Base-by-base conservation (phyloP, 768 basidiomycete genomes). In the Hypholoma sublateritium region DNA sequence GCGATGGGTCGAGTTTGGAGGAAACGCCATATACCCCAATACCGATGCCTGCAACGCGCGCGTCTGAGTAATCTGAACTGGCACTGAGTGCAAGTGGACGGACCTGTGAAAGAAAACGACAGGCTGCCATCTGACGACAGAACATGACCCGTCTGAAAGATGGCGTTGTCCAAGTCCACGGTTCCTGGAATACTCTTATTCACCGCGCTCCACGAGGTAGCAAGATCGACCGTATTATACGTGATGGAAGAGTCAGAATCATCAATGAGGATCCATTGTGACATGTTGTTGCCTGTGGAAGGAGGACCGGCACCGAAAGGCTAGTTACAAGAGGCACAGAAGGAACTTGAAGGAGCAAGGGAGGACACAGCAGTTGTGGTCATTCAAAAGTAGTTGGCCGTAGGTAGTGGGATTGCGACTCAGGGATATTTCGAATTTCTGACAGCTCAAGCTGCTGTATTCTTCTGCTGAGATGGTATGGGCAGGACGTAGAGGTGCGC, bases 11-110 rank as follows among this genome's bases (percentile, higher is more conserved):
- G 34, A 53, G 53, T 32, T 44, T 13, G 17, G 53, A 53, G 8
- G 53, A 44, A 28, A 53, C 53, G 13, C 53, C 53, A n/a, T 45
- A 53, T 3, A 45, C 53, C 16, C 45, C 42, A n/a, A 53, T 36
- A 13, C 28, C 17, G 16, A 42, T 34, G 21, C 53, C 53, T 53
- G 32, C 13, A n/a, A 4, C 17, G 9, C 16, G 12, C 14, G 35
- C 9, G 12, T 22, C 22, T 24, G n/a, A 17, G 17, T 6, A 43
- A 5, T 43, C 17, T 9, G 1, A 4, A 39, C 11, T 32, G 28
- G 9, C 5, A 32, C 4, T 4, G 24, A 4, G n/a, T 17, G 24
- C 25, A 17, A 52, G 4, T 16, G 43, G 12, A 35, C 53, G 43
- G 5, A 53, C 53, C 53, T n/a, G 24, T 53, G 43, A 53, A 53